phyloP scores from a whole-genome alignment of 768 basidiomycete genomes.

The Leccinum ochraceum region DNA sequence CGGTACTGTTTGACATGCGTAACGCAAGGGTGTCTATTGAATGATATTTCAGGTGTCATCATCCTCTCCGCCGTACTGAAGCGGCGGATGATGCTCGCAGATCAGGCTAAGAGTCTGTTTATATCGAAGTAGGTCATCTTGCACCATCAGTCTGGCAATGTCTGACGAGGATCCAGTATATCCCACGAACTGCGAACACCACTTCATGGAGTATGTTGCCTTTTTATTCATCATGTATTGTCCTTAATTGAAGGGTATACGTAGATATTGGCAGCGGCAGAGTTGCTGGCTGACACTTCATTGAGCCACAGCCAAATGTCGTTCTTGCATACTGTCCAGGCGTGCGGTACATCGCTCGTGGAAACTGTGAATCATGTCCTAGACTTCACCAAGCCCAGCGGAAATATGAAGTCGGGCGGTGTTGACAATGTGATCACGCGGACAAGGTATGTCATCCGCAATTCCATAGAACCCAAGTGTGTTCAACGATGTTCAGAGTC shows the following conservation, averaged over 20 bases:
- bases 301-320: conserved; percentile 80
- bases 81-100: too few relatives aligned
- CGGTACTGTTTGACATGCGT: conserved; percentile 40
- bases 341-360: conserved; percentile 92
- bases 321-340: conserved; percentile 90
- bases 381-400: conserved; percentile 94
- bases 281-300: conserved; percentile 81
- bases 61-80: conserved; percentile 68
- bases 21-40: conserved; percentile 3
- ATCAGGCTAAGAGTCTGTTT: too few relatives aligned
- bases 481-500: conserved; percentile 41
- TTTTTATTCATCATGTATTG: neutral
- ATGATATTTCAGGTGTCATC: conserved; percentile 64
- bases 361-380: conserved; percentile 97
- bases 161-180: too few relatives aligned
- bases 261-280: conserved; percentile 88
- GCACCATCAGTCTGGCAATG: too few relatives aligned
- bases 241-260: conserved; percentile 3
- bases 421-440: conserved; percentile 74
- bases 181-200: conserved; percentile 27
- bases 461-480: conserved; percentile 1
- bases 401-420: conserved; percentile 76
- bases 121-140: too few relatives aligned
- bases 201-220: conserved; percentile 71
- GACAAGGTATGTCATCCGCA: conserved; percentile 49